Conservation (phyloP, 768 basidiomycete species). For the Suillus sp. region DNA sequence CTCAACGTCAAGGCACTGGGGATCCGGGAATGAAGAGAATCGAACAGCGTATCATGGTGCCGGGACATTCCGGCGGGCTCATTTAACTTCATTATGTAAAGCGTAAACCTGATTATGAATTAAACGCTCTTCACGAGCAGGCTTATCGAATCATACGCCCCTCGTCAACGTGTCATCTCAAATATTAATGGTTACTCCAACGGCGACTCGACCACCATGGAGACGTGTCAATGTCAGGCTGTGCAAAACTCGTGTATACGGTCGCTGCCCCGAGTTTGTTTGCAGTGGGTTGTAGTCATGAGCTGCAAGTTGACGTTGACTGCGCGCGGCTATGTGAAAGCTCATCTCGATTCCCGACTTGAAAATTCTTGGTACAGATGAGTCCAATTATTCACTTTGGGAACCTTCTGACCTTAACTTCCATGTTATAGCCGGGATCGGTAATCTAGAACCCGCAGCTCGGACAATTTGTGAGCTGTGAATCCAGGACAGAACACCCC, state of each 20-base stretch:
- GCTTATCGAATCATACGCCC: neutral
- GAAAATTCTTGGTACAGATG: neutral
- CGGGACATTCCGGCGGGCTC: too few relatives aligned
- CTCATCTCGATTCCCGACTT: neutral
- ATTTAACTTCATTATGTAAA: neutral
- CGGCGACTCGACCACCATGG: neutral
- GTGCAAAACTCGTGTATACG: neutral
- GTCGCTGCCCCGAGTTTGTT: neutral
- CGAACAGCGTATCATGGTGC: too few relatives aligned
- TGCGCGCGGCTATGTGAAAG: neutral
- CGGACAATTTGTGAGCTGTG: neutral
- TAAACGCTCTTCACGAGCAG: neutral
- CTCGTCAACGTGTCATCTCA: neutral
- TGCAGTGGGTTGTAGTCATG: neutral
- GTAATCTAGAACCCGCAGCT: neutral
- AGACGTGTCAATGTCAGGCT: neutral
- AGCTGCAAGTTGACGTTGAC: neutral
- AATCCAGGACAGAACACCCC: neutral
- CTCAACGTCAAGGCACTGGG: too few relatives aligned
- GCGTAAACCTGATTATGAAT: too few relatives aligned
- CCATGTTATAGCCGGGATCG: neutral
- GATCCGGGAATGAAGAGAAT: too few relatives aligned
- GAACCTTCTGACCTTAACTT: neutral
- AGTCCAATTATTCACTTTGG: neutral
- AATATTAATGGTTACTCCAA: neutral